phyloP scores from a whole-genome alignment of 2,329 filamentous ascomycete species.

The Colletotrichum cuscutae region DNA sequence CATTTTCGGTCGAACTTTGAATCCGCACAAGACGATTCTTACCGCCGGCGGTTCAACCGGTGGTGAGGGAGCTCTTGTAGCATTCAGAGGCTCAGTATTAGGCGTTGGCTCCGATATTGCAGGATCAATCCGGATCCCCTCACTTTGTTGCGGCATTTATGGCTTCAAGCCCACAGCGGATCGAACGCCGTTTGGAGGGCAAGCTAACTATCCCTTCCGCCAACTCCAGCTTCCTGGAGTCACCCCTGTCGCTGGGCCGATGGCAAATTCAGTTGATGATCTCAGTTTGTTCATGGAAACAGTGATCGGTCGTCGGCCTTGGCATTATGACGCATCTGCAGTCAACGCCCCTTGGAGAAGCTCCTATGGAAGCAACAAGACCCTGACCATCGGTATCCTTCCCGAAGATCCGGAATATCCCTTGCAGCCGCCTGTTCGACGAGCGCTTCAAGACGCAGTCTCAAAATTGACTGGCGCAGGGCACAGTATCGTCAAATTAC shows the following conservation, averaged over 20 bases:
- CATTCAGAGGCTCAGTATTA: constrained; percentile 52
- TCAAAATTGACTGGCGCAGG: constrained; percentile 52
- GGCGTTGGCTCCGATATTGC: constrained; percentile 56
- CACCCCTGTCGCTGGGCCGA: constrained; percentile 52
- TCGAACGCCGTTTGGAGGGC: constrained; percentile 39
- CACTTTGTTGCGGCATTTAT: constrained; percentile 55
- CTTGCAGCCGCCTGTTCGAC: constrained; percentile 60
- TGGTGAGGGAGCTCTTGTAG: constrained; percentile 58
- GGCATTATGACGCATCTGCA: constrained; percentile 54
- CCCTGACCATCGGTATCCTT: constrained; percentile 59
- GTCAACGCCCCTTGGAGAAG: constrained; percentile 57
- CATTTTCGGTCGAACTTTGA: constrained; percentile 60
- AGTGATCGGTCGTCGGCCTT: constrained; percentile 52
- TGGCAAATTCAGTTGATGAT: constrained; percentile 53
- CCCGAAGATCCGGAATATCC: constrained; percentile 58
- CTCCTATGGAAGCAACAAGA: constrained; percentile 36
- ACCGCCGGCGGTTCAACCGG: constrained; percentile 74
- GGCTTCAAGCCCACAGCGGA: constrained; percentile 52
- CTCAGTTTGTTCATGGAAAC: constrained; percentile 52
- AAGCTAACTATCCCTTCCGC: constrained; percentile 21
- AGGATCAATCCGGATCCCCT: constrained; percentile 55
- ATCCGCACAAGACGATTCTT: constrained; percentile 69
- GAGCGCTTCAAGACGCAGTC: constrained; percentile 53
- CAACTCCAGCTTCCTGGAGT: constrained; percentile 41
- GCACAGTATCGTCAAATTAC: constrained; percentile 53